phyloP scores from a whole-genome alignment of 2,329 filamentous ascomycete species.

The Diaporthe ilicicola region DNA sequence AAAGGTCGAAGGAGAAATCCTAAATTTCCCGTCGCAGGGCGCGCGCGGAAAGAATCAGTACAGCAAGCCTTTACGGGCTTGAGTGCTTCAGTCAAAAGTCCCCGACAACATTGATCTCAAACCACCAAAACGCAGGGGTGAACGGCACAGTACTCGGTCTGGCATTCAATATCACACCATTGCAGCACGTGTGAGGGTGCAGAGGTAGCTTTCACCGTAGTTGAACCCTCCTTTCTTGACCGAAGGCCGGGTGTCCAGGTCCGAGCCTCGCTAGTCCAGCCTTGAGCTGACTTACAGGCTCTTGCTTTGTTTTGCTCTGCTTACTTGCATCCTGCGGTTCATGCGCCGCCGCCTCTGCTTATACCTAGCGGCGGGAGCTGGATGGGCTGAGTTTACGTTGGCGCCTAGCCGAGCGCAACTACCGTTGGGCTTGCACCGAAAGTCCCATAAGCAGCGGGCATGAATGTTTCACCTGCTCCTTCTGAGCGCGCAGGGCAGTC shows the following conservation, averaged over 20 bases:
- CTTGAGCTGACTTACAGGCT: background rate
- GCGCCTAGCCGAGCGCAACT: background rate
- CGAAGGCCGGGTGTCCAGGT: background rate
- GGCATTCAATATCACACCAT: background rate
- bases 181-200: slow-evolving; percentile 6
- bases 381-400: background rate
- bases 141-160: background rate
- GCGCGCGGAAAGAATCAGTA: background rate
- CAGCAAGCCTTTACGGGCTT: background rate
- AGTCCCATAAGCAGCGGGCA: background rate
- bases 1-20: background rate
- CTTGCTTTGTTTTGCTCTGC: background rate
- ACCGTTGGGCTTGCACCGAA: background rate
- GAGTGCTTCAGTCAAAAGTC: background rate
- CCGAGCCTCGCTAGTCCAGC: background rate
- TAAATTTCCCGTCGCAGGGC: background rate
- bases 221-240: background rate
- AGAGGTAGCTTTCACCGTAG: background rate
- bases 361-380: background rate
- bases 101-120: slow-evolving; percentile 1
- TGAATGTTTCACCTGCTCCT: background rate
- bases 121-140: background rate
- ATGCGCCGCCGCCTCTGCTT: background rate
- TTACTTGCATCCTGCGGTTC: background rate
- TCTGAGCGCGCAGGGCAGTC: background rate